Evolutionary conservation across 139 green algal genomes (phyloP).

Genomic region (Mesotaenium endlicherianum): DNA sequence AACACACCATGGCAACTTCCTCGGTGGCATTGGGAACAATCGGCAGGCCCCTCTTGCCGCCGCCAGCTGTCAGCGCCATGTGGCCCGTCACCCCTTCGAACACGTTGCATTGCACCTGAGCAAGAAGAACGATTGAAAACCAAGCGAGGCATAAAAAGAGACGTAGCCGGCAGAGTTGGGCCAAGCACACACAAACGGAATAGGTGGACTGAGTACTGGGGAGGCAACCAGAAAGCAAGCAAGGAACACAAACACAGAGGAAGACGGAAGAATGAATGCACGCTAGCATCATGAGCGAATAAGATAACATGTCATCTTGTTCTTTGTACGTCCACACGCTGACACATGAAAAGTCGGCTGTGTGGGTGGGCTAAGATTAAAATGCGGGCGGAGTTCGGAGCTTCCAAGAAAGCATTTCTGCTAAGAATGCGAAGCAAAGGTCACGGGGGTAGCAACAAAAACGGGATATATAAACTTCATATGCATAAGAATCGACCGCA

Average conservation of each 20-base stretch:
- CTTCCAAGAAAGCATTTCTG: too few relatives aligned
- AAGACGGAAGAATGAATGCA: not conserved
- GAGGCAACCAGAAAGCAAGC: not conserved
- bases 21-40: slow-evolving; percentile 73
- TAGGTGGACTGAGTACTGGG: not conserved
- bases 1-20: slow-evolving; percentile 86
- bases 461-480: too few relatives aligned
- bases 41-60: slow-evolving; percentile 59
- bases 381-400: too few relatives aligned
- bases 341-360: too few relatives aligned
- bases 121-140: not conserved
- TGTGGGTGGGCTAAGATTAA: too few relatives aligned
- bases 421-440: too few relatives aligned
- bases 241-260: not conserved
- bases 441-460: too few relatives aligned
- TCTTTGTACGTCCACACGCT: too few relatives aligned
- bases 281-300: not conserved
- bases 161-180: not conserved
- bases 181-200: not conserved
- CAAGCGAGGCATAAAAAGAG: not conserved
- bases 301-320: too few relatives aligned
- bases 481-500: too few relatives aligned
- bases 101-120: slow-evolving; percentile 79
- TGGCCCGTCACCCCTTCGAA: slow-evolving; percentile 70
- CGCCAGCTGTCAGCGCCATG: slow-evolving; percentile 81